Evolutionary conservation across 2,329 filamentous ascomycete genomes (phyloP).

Genomic region (Pseudopithomyces maydicus): DNA sequence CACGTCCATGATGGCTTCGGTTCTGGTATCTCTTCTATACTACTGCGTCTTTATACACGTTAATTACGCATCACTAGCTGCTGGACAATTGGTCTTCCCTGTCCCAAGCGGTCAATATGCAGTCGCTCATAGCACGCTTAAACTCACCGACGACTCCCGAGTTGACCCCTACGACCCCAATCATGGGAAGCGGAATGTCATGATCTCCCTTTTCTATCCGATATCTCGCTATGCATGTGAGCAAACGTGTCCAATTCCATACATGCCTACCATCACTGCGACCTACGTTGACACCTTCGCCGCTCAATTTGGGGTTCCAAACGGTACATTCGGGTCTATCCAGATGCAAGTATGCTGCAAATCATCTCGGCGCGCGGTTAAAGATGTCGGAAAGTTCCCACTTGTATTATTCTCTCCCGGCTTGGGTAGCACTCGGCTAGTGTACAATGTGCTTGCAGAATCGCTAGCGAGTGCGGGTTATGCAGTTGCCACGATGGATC

Average conservation of each 20-base stretch:
- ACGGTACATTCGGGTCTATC: constrained; percentile 10
- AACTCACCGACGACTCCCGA: constrained; percentile 15
- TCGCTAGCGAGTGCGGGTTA: constrained; percentile 53
- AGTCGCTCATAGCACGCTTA: constrained; percentile 9
- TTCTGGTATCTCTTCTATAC: constrained; percentile 5
- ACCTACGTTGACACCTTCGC: not conserved
- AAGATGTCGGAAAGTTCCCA: not conserved
- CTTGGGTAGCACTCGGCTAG: constrained; percentile 44
- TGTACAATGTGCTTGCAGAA: constrained; percentile 49
- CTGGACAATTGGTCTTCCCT: constrained; percentile 11
- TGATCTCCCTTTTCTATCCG: constrained; percentile 25
- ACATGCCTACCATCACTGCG: constrained; percentile 16
- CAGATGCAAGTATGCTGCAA: constrained; percentile 11
- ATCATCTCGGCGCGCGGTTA: not conserved
- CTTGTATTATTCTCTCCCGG: constrained; percentile 43
- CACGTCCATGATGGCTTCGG: constrained; percentile 1
- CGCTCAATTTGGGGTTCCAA: constrained; percentile 3
- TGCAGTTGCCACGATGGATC: constrained; percentile 53
- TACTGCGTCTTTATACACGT: constrained; percentile 2
- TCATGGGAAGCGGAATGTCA: constrained; percentile 12
- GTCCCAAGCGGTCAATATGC: constrained; percentile 15
- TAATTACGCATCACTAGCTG: constrained; percentile 1
- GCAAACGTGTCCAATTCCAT: constrained; percentile 11
- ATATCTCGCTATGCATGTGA: constrained; percentile 8
- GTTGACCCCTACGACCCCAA: constrained; percentile 19